Evolutionary conservation across 805 yeast genomes (phyloP).

Genomic region (Pichia insulana): DNA sequence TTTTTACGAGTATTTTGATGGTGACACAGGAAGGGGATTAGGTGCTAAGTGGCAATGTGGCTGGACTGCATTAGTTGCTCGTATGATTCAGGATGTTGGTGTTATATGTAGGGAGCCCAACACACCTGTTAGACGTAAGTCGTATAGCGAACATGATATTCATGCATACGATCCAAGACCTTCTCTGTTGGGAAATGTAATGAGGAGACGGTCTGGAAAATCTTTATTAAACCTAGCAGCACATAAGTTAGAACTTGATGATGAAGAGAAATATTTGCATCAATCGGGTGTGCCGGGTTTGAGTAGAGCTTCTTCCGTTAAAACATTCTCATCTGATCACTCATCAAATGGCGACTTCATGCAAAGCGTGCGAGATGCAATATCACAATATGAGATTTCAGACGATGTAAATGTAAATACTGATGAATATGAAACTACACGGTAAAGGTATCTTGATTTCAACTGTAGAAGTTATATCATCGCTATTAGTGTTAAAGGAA

Average conservation of each 20-base stretch:
- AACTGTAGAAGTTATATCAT: not conserved
- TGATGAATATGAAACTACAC: constrained; percentile 51
- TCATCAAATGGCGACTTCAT: constrained; percentile 27
- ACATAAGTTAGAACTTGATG: constrained; percentile 56
- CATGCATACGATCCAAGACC: constrained; percentile 36
- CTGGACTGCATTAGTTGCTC: constrained; percentile 91
- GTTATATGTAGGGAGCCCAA: constrained; percentile 50
- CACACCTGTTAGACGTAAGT: constrained; percentile 22
- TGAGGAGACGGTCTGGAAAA: constrained; percentile 66
- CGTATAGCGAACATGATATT: constrained; percentile 27
- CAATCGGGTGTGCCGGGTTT: constrained; percentile 24
- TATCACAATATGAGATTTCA: constrained; percentile 27
- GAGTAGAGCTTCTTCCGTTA: constrained; percentile 24
- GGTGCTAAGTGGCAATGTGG: constrained; percentile 96
- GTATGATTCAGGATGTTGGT: constrained; percentile 86
- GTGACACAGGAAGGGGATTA: constrained; percentile 88
- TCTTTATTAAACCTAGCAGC: constrained; percentile 63
- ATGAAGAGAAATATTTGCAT: constrained; percentile 40
- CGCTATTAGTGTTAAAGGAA: not conserved
- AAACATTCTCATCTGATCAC: constrained; percentile 19
- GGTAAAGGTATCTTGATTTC: not conserved
- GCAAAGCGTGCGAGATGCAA: constrained; percentile 35
- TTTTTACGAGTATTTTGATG: constrained; percentile 85
- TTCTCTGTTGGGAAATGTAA: constrained; percentile 31
- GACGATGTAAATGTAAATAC: constrained; percentile 38